These are phyloP conservation scores for Blumeria graminis DNA, from an alignment of 2,329 filamentous ascomycete genomes.

Conservation along the genomic window DNA sequence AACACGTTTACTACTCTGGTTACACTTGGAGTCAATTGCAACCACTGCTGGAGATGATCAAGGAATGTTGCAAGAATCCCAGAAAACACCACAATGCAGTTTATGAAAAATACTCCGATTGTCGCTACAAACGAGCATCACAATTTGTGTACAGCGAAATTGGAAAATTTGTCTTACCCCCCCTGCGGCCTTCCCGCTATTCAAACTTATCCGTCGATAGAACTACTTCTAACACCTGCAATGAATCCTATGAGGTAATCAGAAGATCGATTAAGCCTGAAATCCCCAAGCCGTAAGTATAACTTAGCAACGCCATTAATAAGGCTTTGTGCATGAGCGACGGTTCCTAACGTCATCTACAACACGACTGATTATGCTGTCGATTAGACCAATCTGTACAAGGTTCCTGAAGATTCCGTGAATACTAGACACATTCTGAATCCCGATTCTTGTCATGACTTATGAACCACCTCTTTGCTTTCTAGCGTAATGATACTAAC, in stretches of 20 bases:
- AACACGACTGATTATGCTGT: constrained; percentile 1
- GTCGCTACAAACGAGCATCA: constrained; percentile 67
- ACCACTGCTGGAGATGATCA: constrained; percentile 49
- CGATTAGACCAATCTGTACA: constrained; percentile 1
- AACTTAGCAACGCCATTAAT: constrained; percentile 12
- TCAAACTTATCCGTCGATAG: constrained; percentile 8
- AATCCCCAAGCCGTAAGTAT: constrained; percentile 14
- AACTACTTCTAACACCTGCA: constrained; percentile 8
- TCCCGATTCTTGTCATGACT: not conserved
- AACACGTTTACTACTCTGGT: constrained; percentile 78
- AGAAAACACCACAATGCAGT: constrained; percentile 65
- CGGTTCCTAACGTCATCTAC: not conserved
- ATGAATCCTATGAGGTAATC: not conserved
- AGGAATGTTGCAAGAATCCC: constrained; percentile 70
- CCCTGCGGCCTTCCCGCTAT: constrained; percentile 9
- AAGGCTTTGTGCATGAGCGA: not conserved
- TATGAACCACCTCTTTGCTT: constrained; percentile 2
- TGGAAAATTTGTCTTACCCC: constrained; percentile 27
- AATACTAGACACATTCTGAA: constrained; percentile 3
- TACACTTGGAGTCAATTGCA: constrained; percentile 75
- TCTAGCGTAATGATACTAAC: constrained; percentile 12
- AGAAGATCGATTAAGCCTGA: not conserved
- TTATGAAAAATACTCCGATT: constrained; percentile 78
- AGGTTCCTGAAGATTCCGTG: not conserved
- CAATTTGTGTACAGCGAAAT: constrained; percentile 51